phyloP scores from a whole-genome alignment of 2,329 filamentous ascomycete species.

The Dactylellina parvicollis region DNA sequence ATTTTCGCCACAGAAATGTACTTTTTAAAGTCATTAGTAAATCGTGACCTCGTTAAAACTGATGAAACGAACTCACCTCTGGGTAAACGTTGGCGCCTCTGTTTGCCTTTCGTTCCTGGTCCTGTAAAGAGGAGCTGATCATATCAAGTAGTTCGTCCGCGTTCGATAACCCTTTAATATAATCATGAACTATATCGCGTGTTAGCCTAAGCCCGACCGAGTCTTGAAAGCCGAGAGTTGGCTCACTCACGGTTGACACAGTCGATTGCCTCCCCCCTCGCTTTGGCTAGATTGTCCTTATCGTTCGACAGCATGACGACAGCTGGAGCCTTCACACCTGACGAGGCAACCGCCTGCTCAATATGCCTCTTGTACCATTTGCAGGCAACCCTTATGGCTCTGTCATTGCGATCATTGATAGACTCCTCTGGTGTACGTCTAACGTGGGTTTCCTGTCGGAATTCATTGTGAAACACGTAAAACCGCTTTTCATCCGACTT shows the following conservation, averaged over 20 bases:
- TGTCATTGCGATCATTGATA: constrained; percentile 96
- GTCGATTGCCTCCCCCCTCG: constrained; percentile 75
- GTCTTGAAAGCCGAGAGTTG: not conserved
- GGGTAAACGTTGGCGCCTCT: constrained; percentile 77
- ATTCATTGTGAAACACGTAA: constrained; percentile 99
- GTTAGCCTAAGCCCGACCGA: constrained; percentile 58
- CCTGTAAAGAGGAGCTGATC: constrained; percentile 82
- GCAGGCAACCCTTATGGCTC: constrained; percentile 84
- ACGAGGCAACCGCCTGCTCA: constrained; percentile 67
- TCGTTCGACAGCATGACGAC: constrained; percentile 96
- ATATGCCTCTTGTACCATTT: constrained; percentile 92
- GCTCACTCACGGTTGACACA: constrained; percentile 51
- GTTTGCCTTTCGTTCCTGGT: constrained; percentile 71
- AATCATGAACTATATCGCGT: constrained; percentile 71
- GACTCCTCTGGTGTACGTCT: constrained; percentile 78
- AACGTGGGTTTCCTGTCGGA: constrained; percentile 89
- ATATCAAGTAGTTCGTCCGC: constrained; percentile 88
- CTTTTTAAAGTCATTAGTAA: constrained; percentile 42
- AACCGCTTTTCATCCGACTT: constrained; percentile 97
- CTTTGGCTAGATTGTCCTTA: constrained; percentile 83
- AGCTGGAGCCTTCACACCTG: constrained; percentile 71
- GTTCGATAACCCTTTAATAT: constrained; percentile 84
- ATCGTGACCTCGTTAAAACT: not conserved
- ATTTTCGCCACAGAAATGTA: constrained; percentile 89
- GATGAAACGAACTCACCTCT: constrained; percentile 64